Conservation (phyloP, 192 early-diverging fungal genomes). For the Coemansia furcata region DNA sequence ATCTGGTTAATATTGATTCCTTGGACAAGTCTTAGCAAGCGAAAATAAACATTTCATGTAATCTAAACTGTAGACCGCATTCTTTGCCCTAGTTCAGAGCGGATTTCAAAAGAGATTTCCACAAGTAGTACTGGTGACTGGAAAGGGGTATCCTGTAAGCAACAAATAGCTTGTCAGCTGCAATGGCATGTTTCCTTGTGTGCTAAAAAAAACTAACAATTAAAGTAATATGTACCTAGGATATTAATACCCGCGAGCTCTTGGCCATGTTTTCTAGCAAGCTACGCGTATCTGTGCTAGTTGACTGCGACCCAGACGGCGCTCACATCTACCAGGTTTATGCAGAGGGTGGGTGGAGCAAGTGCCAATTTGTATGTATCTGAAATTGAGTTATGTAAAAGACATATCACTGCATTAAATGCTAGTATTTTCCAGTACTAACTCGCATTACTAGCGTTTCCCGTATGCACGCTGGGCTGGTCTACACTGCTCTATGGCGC, state of each 20-base stretch:
- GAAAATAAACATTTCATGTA: not conserved
- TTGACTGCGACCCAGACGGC: slow-evolving; percentile 45
- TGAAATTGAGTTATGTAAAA: not conserved
- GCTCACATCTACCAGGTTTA: slow-evolving; percentile 48
- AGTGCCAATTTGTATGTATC: slow-evolving; percentile 15
- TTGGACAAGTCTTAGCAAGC: not conserved
- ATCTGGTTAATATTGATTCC: not conserved
- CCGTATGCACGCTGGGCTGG: slow-evolving; percentile 31
- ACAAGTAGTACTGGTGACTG: slow-evolving; percentile 22
- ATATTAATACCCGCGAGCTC: slow-evolving; percentile 41
- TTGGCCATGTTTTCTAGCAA: slow-evolving; percentile 4
- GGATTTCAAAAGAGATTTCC: slow-evolving; percentile 36
- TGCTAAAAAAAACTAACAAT: not conserved
- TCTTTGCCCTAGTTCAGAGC: slow-evolving; percentile 33
- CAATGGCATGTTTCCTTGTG: not conserved
- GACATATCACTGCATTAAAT: not conserved
- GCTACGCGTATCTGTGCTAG: slow-evolving; percentile 18
- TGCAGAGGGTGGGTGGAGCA: slow-evolving; percentile 26
- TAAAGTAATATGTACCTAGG: slow-evolving; percentile 13
- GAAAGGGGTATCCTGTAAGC: slow-evolving; percentile 50
- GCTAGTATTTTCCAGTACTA: not conserved
- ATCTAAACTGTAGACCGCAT: slow-evolving; percentile 24
- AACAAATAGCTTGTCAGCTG: not conserved
- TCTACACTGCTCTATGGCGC: slow-evolving; percentile 29
- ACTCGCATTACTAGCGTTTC: not conserved